Conservation (phyloP, 163 green algal species). For the Trebouxia gelatinosa region DNA sequence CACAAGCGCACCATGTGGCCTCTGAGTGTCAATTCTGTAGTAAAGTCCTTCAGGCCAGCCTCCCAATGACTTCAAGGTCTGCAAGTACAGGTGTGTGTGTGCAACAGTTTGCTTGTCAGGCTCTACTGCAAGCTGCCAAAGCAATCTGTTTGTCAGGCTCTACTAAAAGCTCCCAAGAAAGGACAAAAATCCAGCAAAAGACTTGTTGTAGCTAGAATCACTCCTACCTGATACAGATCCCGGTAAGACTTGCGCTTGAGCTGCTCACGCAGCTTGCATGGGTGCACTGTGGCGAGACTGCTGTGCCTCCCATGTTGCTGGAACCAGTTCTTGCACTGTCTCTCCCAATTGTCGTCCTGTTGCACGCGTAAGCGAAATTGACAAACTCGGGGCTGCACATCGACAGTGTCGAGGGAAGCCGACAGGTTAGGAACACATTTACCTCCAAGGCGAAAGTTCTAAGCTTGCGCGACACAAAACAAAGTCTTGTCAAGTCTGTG, state of each 20-base stretch:
- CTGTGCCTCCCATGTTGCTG: neutral
- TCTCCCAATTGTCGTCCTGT: neutral
- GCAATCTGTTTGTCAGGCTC: neutral
- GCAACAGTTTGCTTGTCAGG: neutral
- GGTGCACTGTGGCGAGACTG: neutral
- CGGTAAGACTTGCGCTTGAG: neutral
- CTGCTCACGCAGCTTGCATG: neutral
- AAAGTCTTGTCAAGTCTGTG: neutral
- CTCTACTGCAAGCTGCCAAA: too few species aligned
- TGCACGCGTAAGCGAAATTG: neutral
- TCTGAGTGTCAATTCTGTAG: neutral
- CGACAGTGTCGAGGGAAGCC: neutral
- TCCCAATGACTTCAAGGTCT: neutral
- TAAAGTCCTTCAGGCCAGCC: constrained; percentile 17
- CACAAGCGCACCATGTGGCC: neutral
- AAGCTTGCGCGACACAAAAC: neutral
- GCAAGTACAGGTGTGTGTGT: neutral
- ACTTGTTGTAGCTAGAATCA: neutral
- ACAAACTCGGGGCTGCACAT: neutral
- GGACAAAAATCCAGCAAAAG: neutral
- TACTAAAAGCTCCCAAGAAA: too few species aligned
- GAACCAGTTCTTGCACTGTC: neutral
- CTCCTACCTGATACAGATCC: neutral
- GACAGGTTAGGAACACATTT: neutral
- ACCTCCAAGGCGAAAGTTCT: neutral